Base-by-base conservation (phyloP, 2,329 filamentous ascomycete species). In the Fusarium domesticum region DNA sequence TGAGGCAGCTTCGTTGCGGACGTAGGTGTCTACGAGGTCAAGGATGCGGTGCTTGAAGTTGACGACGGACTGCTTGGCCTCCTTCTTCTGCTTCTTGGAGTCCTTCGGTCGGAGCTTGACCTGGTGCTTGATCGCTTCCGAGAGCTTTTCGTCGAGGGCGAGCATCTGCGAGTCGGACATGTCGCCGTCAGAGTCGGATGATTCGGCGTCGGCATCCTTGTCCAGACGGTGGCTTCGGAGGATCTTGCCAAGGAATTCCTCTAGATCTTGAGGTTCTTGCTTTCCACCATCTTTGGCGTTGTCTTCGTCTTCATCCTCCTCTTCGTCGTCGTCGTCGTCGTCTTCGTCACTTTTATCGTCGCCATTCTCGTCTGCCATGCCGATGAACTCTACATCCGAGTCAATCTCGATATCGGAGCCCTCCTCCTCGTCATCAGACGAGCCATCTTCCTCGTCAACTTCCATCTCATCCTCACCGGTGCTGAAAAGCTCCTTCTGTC, bases 91-190 rank as follows among this genome's bases (percentile, higher is more conserved):
- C 67, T 91, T 87, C 70, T 91, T 93, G 62, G 86, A 85, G 64
- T 77, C 84, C 10, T 49, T 41, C 2, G 73, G 71, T 14, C 72
- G 73, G 15, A 58, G 57, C 64, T 89, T 84, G 53, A 80, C 81
- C 37, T 84, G 83, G 54, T 91, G 84, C 54, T 84, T 83, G 75
- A 97, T 95, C 50, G 96, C 89, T 51, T 88, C 87, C 39, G 84
- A 81, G 4, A 98, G 80, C 61, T 92, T 85, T 10, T 80, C 79
- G 59, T 97, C 92, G 14, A 97, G 74, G 4, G 84, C 84, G 70
- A 96, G 84, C 93, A 97, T 97, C 63, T 96, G 86, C 15, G 92
- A 90, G 68, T 97, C 92, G 49, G 89, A 86, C 90, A 98, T 96
- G 67, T 96, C 89, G 3, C 80, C 83, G 47, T 86, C 85, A 8